Evolutionary conservation across 2,329 filamentous ascomycete genomes (phyloP).

Genomic region (Botrytis fragariae): DNA sequence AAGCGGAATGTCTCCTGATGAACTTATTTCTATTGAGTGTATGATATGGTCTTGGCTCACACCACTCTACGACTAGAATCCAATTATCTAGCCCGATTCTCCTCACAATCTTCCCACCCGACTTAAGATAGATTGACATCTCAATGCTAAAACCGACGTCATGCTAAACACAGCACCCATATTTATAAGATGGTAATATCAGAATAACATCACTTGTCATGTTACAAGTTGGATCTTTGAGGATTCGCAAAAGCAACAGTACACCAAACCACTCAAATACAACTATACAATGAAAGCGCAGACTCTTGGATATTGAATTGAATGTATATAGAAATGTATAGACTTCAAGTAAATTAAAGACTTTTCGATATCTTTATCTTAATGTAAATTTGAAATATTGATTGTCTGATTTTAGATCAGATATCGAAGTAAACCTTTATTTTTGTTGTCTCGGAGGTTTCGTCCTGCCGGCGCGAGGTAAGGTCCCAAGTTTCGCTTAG

Average conservation of each 20-base stretch:
- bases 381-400: neutral
- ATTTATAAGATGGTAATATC: constrained; percentile 47
- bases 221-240: constrained; percentile 44
- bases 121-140: constrained; percentile 51
- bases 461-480: neutral
- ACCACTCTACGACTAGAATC: constrained; percentile 65
- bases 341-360: neutral
- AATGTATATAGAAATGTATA: neutral
- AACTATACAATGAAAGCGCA: neutral
- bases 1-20: constrained; percentile 58
- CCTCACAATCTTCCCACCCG: constrained; percentile 49
- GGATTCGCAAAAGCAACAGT: constrained; percentile 23
- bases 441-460: neutral
- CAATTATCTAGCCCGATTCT: constrained; percentile 52
- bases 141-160: constrained; percentile 49
- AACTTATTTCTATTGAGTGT: constrained; percentile 49
- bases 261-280: neutral
- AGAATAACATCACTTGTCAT: constrained; percentile 55
- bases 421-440: neutral
- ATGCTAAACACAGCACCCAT: constrained; percentile 44
- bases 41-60: constrained; percentile 46
- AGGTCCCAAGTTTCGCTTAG: neutral
- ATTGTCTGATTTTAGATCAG: neutral
- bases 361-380: neutral
- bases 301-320: neutral